Conservation (phyloP, 352 stramenopile species). For the Globisporangium mamillatum region DNA sequence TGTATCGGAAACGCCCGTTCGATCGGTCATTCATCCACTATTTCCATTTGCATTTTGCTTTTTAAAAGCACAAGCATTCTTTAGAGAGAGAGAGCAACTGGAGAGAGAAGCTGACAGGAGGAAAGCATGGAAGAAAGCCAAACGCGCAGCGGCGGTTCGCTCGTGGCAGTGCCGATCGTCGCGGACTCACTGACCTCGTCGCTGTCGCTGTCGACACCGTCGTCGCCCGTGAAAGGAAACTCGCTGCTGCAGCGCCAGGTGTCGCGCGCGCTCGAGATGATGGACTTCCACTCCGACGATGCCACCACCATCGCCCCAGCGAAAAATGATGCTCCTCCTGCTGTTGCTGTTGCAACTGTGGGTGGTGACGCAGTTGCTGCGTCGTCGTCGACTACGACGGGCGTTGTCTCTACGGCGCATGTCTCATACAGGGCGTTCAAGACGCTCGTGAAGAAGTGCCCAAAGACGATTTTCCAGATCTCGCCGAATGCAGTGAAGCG, state of each 20-base stretch:
- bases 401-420: constrained; percentile 7
- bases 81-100: neutral
- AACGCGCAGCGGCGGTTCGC: neutral
- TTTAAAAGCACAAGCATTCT: neutral
- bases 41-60: neutral
- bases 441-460: constrained; percentile 19
- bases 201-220: constrained; percentile 9
- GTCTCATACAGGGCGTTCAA: constrained; percentile 17
- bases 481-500: constrained; percentile 50
- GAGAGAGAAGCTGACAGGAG: neutral
- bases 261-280: constrained; percentile 46
- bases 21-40: neutral
- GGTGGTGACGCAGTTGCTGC: constrained; percentile 8
- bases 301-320: constrained; percentile 3
- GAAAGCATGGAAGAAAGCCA: constrained; percentile 12
- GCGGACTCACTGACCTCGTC: neutral
- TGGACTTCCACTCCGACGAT: constrained; percentile 34
- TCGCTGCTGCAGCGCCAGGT: constrained; percentile 45
- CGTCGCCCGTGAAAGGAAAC: constrained; percentile 18
- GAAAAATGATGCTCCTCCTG: neutral
- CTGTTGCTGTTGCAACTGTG: constrained; percentile 1
- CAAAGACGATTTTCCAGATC: constrained; percentile 31
- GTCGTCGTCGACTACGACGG: constrained; percentile 6
- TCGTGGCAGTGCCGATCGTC: neutral
- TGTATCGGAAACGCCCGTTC: neutral